Evolutionary conservation across 495 filamentous ascomycete species (phyloP), one percentile per base, ranked within the genome.

Genomic region (Polyplosphaeria fusca): DNA sequence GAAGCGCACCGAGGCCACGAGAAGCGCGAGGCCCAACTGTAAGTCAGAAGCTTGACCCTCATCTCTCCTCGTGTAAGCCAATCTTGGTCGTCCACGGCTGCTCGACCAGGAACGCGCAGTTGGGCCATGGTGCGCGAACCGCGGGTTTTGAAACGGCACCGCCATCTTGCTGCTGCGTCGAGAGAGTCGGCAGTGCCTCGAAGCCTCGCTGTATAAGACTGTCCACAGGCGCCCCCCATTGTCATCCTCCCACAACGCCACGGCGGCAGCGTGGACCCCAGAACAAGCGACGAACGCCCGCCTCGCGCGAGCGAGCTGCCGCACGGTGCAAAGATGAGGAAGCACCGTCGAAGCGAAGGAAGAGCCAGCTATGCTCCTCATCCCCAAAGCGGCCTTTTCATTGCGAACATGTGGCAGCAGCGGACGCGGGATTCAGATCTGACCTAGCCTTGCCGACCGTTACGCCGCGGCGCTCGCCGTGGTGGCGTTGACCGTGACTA

Each of bases 381-480:
- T n/a, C n/a, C n/a, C n/a, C n/a, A n/a, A n/a, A n/a, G n/a, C n/a
- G n/a, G n/a, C n/a, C n/a, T n/a, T n/a, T n/a, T n/a, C n/a, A n/a
- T n/a, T n/a, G n/a, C n/a, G n/a, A n/a, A n/a, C n/a, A n/a, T n/a
- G n/a, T n/a, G n/a, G n/a, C n/a, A n/a, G n/a, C n/a, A n/a, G n/a
- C n/a, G n/a, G n/a, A n/a, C n/a, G 39, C 39, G 19, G 39, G 39
- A 42, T 42, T 50, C 28, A 11, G 27, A 7, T 14, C 28, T 19
- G 14, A 38, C 49, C 25, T 25, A 20, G 22, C 12, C 45, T 20
- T 35, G 18, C 16, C 7, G 32, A 5, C n/a, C 14, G 9, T 38
- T 47, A 52, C 51, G 52, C 37, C 42, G 41, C 52, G 41, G 51
- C n/a, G n/a, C n/a, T n/a, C n/a, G n/a, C 52, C n/a, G 57, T 58